These are phyloP conservation scores for Prosopis cineraria DNA, from an alignment of 306 rosid species.

Conservation along the genomic window DNA sequence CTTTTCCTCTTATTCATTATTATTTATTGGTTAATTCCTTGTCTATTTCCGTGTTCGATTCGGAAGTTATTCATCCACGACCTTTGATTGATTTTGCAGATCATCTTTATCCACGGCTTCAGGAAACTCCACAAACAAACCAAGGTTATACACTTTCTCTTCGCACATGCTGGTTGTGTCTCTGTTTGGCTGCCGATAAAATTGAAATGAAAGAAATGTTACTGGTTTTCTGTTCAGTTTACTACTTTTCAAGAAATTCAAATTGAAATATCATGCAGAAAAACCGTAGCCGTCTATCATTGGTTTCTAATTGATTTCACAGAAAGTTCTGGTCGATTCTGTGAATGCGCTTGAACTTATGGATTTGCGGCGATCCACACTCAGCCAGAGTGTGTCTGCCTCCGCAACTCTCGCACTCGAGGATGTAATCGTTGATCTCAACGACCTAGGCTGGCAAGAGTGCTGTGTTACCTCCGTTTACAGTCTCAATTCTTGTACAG, in stretches of 20 bases:
- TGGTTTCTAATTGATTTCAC: slow-evolving; percentile 25
- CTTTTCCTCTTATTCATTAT: not conserved
- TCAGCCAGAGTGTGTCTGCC: slow-evolving; percentile 49
- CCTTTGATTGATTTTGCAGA: slow-evolving; percentile 36
- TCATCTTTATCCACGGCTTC: slow-evolving; percentile 75
- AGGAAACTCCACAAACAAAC: slow-evolving; percentile 46
- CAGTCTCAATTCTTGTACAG: slow-evolving; percentile 41
- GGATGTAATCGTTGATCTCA: slow-evolving; percentile 59
- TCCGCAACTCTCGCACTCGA: slow-evolving; percentile 43
- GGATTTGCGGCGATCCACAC: slow-evolving; percentile 68
- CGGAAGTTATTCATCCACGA: not conserved
- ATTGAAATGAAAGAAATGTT: not conserved
- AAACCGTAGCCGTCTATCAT: not conserved
- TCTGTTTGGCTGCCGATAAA: slow-evolving; percentile 33
- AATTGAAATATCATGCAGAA: not conserved
- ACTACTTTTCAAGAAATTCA: not conserved
- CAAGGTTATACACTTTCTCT: slow-evolving; percentile 46
- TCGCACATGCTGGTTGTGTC: not conserved
- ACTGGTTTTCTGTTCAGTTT: not conserved
- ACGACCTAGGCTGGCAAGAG: slow-evolving; percentile 71
- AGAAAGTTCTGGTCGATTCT: slow-evolving; percentile 58
- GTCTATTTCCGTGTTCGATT: not conserved
- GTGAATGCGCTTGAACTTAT: slow-evolving; percentile 52
- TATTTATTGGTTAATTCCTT: not conserved
- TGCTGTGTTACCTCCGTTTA: slow-evolving; percentile 72